A percentile compares a stretch with the other conserved stretches of the same genome.
Evolutionary conservation across 2,329 filamentous ascomycete species (phyloP).

Genomic region (Aspergillaceae sp.): DNA sequence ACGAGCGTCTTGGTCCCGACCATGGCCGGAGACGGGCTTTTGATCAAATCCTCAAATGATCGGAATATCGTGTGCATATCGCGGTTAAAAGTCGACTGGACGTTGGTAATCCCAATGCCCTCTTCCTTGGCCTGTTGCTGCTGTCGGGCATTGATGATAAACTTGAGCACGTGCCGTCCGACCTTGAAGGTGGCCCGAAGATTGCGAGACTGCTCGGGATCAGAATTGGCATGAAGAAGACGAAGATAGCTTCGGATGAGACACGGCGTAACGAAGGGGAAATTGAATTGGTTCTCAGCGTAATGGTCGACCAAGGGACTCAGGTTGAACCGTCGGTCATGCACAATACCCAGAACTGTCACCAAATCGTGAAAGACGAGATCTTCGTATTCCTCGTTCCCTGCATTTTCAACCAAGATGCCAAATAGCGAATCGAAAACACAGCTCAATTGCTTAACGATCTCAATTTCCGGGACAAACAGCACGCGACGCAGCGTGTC

Average conservation of each 20-base stretch:
- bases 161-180: slow-evolving; percentile 82
- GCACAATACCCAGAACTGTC: slow-evolving; percentile 81
- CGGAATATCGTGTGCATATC: slow-evolving; percentile 84
- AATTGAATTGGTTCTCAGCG: slow-evolving; percentile 79
- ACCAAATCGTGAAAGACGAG: slow-evolving; percentile 85
- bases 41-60: slow-evolving; percentile 81
- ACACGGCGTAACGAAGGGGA: slow-evolving; percentile 83
- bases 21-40: slow-evolving; percentile 71
- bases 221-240: slow-evolving; percentile 71
- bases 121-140: slow-evolving; percentile 86
- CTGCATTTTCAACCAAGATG: slow-evolving; percentile 82
- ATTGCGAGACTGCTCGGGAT: slow-evolving; percentile 73
- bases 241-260: slow-evolving; percentile 79
- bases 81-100: slow-evolving; percentile 64
- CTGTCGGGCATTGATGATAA: slow-evolving; percentile 80
- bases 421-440: slow-evolving; percentile 88
- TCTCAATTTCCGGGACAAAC: slow-evolving; percentile 94
- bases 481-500: slow-evolving; percentile 71
- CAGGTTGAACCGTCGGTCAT: slow-evolving; percentile 88
- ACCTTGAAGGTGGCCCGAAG: slow-evolving; percentile 92
- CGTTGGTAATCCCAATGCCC: slow-evolving; percentile 70
- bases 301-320: slow-evolving; percentile 87
- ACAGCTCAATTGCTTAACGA: slow-evolving; percentile 84
- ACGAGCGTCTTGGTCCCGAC: slow-evolving; percentile 92
- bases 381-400: slow-evolving; percentile 86